phyloP scores from a whole-genome alignment of 2,329 filamentous ascomycete species.

The Apiospora aurea region DNA sequence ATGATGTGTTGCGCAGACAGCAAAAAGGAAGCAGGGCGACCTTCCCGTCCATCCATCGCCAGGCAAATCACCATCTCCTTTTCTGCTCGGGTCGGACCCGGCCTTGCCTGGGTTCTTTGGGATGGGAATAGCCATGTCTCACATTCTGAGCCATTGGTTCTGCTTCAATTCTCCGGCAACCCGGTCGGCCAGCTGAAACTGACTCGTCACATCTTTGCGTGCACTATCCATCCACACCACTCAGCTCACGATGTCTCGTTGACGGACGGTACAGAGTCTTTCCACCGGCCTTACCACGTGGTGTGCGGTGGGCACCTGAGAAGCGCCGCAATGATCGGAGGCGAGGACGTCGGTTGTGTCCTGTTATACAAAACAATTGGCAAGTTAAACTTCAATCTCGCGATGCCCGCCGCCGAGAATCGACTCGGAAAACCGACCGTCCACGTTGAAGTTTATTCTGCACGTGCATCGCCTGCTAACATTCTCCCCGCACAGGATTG shows the following conservation, averaged over 20 bases:
- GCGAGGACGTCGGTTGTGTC: no score
- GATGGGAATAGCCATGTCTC: neutral
- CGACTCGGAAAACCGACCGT: neutral
- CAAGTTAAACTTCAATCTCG: neutral
- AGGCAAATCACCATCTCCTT: neutral
- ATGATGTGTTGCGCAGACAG: constrained; percentile 19
- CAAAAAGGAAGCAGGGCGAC: neutral
- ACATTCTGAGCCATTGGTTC: neutral
- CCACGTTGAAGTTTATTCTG: neutral
- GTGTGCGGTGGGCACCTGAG: neutral
- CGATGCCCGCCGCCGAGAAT: neutral
- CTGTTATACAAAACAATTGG: neutral
- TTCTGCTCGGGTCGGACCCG: neutral
- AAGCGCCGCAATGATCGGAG: neutral
- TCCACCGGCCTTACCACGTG: neutral
- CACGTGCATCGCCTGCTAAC: neutral
- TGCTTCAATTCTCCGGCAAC: neutral
- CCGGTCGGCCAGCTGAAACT: constrained; percentile 5
- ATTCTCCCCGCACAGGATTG: neutral
- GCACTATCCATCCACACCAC: neutral
- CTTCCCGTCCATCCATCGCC: neutral
- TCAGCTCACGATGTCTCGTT: neutral
- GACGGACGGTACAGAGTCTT: neutral
- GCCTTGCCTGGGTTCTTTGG: neutral
- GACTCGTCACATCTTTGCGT: neutral